A percentile compares a stretch with the other conserved stretches of the same genome.
Evolutionary conservation across 2,329 filamentous ascomycete genomes (phyloP).

Genomic region (Paraphoma sp.): DNA sequence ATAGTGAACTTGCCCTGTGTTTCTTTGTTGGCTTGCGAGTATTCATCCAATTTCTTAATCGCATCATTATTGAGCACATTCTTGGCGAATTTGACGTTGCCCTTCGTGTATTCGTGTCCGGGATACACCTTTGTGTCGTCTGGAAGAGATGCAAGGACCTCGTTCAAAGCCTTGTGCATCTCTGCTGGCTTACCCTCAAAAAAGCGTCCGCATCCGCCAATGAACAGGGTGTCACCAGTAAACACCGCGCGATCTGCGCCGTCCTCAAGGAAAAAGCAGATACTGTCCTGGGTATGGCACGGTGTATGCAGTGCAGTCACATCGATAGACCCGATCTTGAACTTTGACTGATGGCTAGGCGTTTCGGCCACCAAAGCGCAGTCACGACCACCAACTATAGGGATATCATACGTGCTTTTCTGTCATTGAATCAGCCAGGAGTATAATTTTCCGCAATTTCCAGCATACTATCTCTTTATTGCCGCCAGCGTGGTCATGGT

Average conservation of each 20-base stretch:
- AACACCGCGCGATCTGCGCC: slow-evolving; percentile 81
- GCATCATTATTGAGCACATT: slow-evolving; percentile 75
- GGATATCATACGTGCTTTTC: slow-evolving; percentile 68
- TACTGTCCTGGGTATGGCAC: slow-evolving; percentile 97
- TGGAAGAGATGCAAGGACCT: slow-evolving; percentile 78
- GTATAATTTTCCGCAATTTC: neutral
- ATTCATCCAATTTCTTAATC: slow-evolving; percentile 76
- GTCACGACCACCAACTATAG: slow-evolving; percentile 86
- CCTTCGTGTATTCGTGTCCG: slow-evolving; percentile 97
- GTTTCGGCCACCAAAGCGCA: slow-evolving; percentile 81
- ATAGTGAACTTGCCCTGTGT: slow-evolving; percentile 98
- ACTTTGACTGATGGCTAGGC: slow-evolving; percentile 75
- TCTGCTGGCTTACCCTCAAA: slow-evolving; percentile 86
- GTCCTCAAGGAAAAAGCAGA: slow-evolving; percentile 93
- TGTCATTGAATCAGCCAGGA: slow-evolving; percentile 28
- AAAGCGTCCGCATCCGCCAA: slow-evolving; percentile 92
- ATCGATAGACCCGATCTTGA: slow-evolving; percentile 82
- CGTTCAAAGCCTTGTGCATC: slow-evolving; percentile 93
- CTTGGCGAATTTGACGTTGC: slow-evolving; percentile 87
- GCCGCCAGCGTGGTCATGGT: slow-evolving; percentile 93
- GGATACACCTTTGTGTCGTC: slow-evolving; percentile 94
- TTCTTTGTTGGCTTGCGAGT: slow-evolving; percentile 79
- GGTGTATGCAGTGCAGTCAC: slow-evolving; percentile 93
- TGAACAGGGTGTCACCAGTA: slow-evolving; percentile 95
- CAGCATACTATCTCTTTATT: slow-evolving; percentile 77